A percentile compares a stretch with the other conserved stretches of the same genome.
Evolutionary conservation across 148 eudicot species (phyloP).

Genomic region (Cornus kousa): DNA sequence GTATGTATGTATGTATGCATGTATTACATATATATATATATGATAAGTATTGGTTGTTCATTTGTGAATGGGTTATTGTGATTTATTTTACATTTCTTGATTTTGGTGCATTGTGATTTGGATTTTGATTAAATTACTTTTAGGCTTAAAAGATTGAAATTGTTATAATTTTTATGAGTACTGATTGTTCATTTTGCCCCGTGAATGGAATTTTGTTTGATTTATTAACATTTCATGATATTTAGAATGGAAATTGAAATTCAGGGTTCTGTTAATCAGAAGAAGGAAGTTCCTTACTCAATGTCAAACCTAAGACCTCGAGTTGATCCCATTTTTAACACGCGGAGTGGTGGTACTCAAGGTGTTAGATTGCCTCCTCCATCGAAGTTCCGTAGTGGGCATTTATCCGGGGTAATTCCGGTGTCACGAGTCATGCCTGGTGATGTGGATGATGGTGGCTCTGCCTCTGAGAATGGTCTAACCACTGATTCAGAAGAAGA

Average conservation of each 20-base stretch:
- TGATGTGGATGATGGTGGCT: conserved; percentile 38
- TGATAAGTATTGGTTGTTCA: too few species aligned
- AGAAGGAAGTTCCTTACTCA: conserved; percentile 45
- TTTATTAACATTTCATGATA: background rate
- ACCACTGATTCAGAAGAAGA: conserved; percentile 69
- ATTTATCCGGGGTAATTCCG: conserved; percentile 57
- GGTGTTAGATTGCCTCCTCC: conserved; percentile 72
- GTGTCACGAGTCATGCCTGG: conserved; percentile 44
- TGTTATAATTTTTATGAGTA: background rate
- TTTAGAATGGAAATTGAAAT: conserved; percentile 7
- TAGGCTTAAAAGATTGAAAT: too few species aligned
- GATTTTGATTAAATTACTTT: too few species aligned
- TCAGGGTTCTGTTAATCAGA: conserved; percentile 50
- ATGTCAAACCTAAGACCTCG: conserved; percentile 37
- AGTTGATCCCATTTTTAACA: conserved; percentile 43
- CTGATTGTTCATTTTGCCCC: background rate
- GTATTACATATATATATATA: too few species aligned
- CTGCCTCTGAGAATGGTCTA: conserved; percentile 54
- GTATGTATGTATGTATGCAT: too few species aligned
- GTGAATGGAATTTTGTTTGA: background rate
- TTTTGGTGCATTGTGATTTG: too few species aligned
- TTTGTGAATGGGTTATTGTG: too few species aligned
- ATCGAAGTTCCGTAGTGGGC: conserved; percentile 60
- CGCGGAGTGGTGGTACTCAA: conserved; percentile 22
- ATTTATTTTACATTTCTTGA: too few species aligned